A percentile compares a stretch with the other conserved stretches of the same genome.
These are phyloP conservation scores for Sporothrix euskadiensis DNA, from an alignment of 2,329 filamentous ascomycete genomes.

Conservation along the genomic window DNA sequence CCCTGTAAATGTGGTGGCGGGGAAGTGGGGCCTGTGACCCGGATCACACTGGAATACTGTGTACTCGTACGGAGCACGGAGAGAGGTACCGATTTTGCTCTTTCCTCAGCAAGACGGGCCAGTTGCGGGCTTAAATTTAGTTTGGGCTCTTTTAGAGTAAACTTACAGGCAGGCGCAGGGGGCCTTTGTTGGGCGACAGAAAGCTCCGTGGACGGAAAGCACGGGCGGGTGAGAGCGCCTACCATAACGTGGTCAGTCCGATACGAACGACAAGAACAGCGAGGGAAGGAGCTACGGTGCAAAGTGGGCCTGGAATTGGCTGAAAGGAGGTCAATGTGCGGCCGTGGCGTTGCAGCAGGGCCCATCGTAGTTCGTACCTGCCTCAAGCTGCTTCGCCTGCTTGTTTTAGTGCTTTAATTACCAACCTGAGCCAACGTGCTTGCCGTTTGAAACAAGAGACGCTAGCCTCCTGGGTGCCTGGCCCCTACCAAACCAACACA, in stretches of 20 bases:
- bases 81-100: neutral
- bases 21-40: slow-evolving; percentile 3
- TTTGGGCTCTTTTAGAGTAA: neutral
- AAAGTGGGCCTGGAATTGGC: neutral
- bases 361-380: neutral
- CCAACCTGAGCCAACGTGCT: slow-evolving; percentile 2
- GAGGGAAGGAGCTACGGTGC: neutral
- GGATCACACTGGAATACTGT: neutral
- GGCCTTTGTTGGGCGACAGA: neutral
- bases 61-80: no score
- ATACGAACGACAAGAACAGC: neutral
- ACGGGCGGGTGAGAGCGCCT: neutral
- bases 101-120: neutral
- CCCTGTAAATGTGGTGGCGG: slow-evolving; percentile 14
- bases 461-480: slow-evolving; percentile 21
- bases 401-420: slow-evolving; percentile 4
- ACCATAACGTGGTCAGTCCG: neutral
- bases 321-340: neutral
- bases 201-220: neutral
- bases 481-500: neutral
- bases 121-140: neutral
- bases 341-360: slow-evolving; percentile 9
- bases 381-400: neutral
- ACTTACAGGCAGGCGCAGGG: neutral
- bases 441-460: slow-evolving; percentile 22